Evolutionary conservation across 139 green algal genomes (phyloP), one percentile per base, ranked within the genome.

Genomic region (Pycnococcus provasolii): DNA sequence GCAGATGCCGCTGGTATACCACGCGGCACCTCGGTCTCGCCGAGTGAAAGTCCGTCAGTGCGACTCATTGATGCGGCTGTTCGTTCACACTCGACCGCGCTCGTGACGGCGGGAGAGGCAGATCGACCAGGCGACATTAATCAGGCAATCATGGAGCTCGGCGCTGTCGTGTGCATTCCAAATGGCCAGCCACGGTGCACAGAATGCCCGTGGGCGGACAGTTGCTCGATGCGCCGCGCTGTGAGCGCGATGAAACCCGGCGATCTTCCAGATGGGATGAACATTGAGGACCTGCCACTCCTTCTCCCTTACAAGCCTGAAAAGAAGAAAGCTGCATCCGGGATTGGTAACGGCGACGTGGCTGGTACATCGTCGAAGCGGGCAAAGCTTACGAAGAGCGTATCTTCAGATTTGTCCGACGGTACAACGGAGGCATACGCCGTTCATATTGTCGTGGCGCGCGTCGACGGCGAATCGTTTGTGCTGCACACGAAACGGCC

Each of bases 121-220:
- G 37, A 50, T 9, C 75, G 91, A 0, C 88, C 91, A 0, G 91
- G 91, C 0, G 86, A 90, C 78, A 94, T 92, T 79, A 97, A 97
- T 76, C 91, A 97, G 86, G 90, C 90, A 15, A 70, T 98, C 63
- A 98, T 98, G 92, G 92, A 98, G 84, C 83, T 96, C 26, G 92
- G 92, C 0, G 89, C 91, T 8, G 88, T 80, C 0, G 73, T 95
- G 3, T 98, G 92, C 79, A 78, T 82, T 9, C 84, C 86, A 5
- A 74, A 73, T 42, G 75, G 26, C 26, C 26, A 80, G 39, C 77
- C 91, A 0, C 41, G 68, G 51, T 97, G 91, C 68, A 67, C 5
- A 9, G 55, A 43, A 0, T 96, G 91, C 80, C 88, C 91, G 42
- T 47, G 88, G 7, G 58, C 48, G 3, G 42, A 11, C 11, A 57